phyloP scores from a whole-genome alignment of 2,329 filamentous ascomycete species.

The Colletotrichum sp. region DNA sequence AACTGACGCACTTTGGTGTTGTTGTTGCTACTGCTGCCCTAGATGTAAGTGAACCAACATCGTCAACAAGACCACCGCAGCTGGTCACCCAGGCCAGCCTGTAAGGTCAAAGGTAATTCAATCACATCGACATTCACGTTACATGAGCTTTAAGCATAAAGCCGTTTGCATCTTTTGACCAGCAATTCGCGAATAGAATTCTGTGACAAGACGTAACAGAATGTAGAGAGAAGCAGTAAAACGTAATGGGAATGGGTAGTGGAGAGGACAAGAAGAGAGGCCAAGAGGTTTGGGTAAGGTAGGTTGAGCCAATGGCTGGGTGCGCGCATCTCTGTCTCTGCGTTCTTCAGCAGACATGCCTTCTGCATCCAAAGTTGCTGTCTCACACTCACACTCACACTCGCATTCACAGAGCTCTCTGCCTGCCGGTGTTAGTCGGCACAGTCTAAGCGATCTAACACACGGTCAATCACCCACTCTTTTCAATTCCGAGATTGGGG shows the following conservation, averaged over 20 bases:
- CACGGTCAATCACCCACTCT: neutral
- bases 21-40: neutral
- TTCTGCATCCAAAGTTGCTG: neutral
- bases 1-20: neutral
- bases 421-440: neutral
- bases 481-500: conserved; percentile 7
- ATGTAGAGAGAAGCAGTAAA: neutral
- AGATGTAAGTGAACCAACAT: neutral
- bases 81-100: neutral
- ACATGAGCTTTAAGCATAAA: neutral
- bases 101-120: neutral
- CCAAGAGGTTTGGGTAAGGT: neutral
- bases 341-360: neutral
- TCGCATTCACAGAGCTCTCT: neutral
- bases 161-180: neutral
- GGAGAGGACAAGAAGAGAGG: neutral
- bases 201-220: neutral
- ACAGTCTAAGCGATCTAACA: conserved; percentile 3
- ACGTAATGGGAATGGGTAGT: neutral
- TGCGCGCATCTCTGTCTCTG: neutral
- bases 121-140: neutral
- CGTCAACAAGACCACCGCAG: neutral
- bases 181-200: neutral
- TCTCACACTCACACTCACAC: neutral
- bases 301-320: neutral